Percentiles rank a stretch among this genome's conserved stretches.
Evolutionary conservation across 257 asterid species (phyloP).

Genomic region (Solanum virginianum): DNA sequence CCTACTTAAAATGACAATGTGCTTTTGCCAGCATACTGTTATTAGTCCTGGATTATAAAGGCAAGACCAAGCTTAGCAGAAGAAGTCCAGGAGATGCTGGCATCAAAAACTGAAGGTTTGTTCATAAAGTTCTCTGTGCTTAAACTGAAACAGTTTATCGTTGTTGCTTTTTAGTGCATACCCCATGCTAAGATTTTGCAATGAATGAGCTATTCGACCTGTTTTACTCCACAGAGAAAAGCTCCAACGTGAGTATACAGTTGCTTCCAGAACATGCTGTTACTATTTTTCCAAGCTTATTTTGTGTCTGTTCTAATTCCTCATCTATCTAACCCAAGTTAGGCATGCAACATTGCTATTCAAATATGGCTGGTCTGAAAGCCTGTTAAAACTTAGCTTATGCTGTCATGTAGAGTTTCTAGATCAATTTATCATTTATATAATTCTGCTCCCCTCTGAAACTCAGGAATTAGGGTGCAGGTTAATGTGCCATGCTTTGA

Average conservation of each 20-base stretch:
- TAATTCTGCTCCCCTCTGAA: neutral
- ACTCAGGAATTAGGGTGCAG: neutral
- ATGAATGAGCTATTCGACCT: neutral
- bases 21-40: conserved; percentile 40
- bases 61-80: conserved; percentile 58
- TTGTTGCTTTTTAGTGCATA: neutral
- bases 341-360: neutral
- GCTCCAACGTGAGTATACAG: conserved; percentile 44
- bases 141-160: neutral
- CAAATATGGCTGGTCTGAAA: neutral
- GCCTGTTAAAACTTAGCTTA: neutral
- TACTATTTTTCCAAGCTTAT: neutral
- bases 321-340: neutral
- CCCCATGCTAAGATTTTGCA: neutral
- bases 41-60: conserved; percentile 84
- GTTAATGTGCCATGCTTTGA: neutral
- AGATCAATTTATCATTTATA: neutral
- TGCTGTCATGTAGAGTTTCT: neutral
- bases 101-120: conserved; percentile 63
- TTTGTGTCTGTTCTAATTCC: neutral
- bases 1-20: neutral
- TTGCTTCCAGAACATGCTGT: neutral
- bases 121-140: neutral
- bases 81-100: conserved; percentile 82
- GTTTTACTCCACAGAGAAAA: conserved; percentile 47